Conservation (phyloP, 2,329 filamentous ascomycete genomes). For the Botrytis elliptica region DNA sequence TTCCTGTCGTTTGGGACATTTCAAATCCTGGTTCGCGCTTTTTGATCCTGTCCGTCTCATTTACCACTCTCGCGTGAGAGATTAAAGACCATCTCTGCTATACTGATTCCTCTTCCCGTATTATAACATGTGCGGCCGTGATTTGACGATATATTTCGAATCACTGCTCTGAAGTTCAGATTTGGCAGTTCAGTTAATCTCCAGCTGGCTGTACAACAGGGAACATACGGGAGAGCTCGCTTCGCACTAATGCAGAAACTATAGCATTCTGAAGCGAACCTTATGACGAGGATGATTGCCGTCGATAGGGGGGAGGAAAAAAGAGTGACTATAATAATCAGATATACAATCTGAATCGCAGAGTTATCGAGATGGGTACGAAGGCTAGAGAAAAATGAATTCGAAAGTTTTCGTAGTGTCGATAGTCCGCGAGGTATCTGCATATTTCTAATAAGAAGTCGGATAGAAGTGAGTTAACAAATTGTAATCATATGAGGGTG, state of each 20-base stretch:
- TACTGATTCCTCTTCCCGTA: neutral
- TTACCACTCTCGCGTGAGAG: no score
- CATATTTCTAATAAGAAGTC: accelerated
- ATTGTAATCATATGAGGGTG: neutral
- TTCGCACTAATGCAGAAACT: no score
- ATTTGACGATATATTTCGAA: neutral
- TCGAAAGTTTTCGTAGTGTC: no score
- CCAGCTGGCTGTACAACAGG: neutral
- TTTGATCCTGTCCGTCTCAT: neutral
- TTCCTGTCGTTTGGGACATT: no score
- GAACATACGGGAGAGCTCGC: neutral
- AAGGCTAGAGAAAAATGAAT: neutral
- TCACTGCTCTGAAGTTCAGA: neutral
- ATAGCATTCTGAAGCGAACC: neutral
- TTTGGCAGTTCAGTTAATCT: neutral
- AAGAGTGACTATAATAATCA: neutral
- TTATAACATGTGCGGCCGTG: neutral
- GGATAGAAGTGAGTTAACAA: neutral
- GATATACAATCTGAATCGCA: neutral
- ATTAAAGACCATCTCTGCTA: neutral
- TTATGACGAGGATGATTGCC: neutral
- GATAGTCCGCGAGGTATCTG: neutral
- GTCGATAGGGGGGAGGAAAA: neutral
- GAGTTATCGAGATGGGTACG: neutral
- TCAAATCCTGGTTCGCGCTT: neutral